These are phyloP conservation scores for Litchi chinensis DNA, from an alignment of 345 rosid genomes.

Conservation along the genomic window DNA sequence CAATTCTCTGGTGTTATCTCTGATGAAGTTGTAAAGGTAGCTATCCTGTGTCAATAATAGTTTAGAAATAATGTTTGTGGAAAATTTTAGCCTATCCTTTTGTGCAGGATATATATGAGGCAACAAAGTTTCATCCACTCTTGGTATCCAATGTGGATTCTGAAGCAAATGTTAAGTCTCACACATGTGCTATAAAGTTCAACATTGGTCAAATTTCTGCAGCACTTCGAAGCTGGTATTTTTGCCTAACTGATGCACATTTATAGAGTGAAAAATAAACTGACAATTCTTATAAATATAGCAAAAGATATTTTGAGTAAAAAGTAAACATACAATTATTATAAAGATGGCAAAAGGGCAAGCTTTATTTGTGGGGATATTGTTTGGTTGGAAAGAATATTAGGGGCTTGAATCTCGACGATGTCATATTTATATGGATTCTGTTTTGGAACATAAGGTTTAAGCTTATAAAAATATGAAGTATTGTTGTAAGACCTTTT, in stretches of 20 bases:
- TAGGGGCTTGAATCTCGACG: neutral
- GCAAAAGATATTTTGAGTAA: neutral
- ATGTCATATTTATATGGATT: neutral
- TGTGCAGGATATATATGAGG: conserved; percentile 87
- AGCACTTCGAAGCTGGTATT: conserved; percentile 53
- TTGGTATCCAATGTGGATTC: conserved; percentile 40
- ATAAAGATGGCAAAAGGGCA: neutral
- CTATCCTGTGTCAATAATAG: conserved; percentile 13
- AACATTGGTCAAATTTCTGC: conserved; percentile 52
- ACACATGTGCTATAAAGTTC: conserved; percentile 58
- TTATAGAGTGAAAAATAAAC: neutral
- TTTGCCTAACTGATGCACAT: conserved; percentile 16
- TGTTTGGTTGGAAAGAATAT: neutral
- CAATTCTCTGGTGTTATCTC: conserved; percentile 94
- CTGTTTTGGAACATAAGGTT: neutral
- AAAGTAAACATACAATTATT: neutral
- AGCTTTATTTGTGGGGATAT: conserved; percentile 1
- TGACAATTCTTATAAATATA: neutral
- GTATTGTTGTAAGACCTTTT: too few species aligned
- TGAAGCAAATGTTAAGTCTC: conserved; percentile 49
- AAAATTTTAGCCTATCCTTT: conserved; percentile 19
- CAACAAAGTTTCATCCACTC: conserved; percentile 73
- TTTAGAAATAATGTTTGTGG: conserved; percentile 15
- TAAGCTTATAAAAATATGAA: neutral
- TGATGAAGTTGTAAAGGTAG: conserved; percentile 93